phyloP scores from a whole-genome alignment of 2,329 filamentous ascomycete species.

The Trichoderma endophyticum region DNA sequence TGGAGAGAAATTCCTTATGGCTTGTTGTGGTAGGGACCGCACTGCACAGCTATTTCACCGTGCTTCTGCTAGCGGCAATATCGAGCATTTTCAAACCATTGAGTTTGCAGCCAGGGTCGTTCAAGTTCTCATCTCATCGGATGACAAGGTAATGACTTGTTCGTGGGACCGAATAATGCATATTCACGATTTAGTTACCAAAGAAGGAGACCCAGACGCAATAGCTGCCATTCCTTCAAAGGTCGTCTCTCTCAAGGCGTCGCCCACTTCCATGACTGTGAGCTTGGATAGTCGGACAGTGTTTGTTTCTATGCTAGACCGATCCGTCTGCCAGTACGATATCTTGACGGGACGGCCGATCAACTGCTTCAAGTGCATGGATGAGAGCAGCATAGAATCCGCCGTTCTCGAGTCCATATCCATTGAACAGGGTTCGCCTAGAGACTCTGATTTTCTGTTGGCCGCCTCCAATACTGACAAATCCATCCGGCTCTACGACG shows the following conservation, averaged over 20 bases:
- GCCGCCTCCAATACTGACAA: conserved; percentile 96
- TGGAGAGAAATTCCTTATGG: conserved; percentile 63
- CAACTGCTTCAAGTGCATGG: conserved; percentile 76
- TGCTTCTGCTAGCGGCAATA: conserved; percentile 49
- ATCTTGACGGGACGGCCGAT: conserved; percentile 66
- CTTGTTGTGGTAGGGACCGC: conserved; percentile 81
- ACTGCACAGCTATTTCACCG: conserved; percentile 86
- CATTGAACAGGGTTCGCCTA: conserved; percentile 54
- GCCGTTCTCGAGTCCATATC: conserved; percentile 79
- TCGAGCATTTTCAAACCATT: conserved; percentile 84
- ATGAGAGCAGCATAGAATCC: conserved; percentile 75
- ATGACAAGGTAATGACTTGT: conserved; percentile 76
- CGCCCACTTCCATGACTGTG: conserved; percentile 79
- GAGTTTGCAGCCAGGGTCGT: conserved; percentile 88
- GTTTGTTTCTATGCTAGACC: conserved; percentile 59
- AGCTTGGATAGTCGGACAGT: conserved; percentile 58
- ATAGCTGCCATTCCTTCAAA: conserved; percentile 74
- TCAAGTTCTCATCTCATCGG: conserved; percentile 68
- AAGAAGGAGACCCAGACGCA: conserved; percentile 60
- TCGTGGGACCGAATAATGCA: conserved; percentile 86
- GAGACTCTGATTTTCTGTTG: conserved; percentile 64
- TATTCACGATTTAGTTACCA: conserved; percentile 71
- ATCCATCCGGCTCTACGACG: conserved; percentile 85
- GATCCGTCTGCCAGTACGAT: conserved; percentile 59
- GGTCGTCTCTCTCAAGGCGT: conserved; percentile 79